Evolutionary conservation across 1,284 basidiomycete genomes (phyloP).

Genomic region (Earliella scabrosa): DNA sequence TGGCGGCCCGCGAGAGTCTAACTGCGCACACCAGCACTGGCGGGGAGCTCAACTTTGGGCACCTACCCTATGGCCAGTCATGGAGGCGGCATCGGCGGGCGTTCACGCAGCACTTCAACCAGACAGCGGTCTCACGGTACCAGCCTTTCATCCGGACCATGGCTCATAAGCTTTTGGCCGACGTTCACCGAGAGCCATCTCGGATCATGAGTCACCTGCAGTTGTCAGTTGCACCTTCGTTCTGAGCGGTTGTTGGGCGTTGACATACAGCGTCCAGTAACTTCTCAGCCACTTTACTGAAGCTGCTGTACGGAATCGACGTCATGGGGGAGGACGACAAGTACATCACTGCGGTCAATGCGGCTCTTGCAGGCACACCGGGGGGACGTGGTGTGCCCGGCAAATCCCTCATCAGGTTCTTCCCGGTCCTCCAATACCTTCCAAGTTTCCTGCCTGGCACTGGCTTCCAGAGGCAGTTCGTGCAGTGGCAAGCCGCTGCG

Average conservation of each 20-base stretch:
- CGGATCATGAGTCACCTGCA: conserved; percentile 7
- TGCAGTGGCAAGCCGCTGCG: conserved; percentile 24
- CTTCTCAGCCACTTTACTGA: conserved; percentile 5
- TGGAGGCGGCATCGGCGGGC: conserved; percentile 24
- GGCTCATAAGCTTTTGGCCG: neutral
- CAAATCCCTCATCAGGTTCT: conserved; percentile 24
- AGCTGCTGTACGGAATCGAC: conserved; percentile 10
- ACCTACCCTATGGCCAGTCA: conserved; percentile 23
- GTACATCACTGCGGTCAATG: neutral
- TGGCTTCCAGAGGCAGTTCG: conserved; percentile 28
- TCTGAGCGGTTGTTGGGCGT: too few species aligned
- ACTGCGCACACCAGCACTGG: conserved; percentile 14
- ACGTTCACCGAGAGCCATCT: conserved; percentile 18
- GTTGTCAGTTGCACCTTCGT: conserved; percentile 5
- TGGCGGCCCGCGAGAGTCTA: neutral
- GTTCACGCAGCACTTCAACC: conserved; percentile 25
- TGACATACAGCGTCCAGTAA: conserved; percentile 17
- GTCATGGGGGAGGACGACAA: neutral
- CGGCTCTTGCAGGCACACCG: conserved; percentile 12
- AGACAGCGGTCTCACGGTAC: conserved; percentile 14
- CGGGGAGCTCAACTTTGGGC: conserved; percentile 15
- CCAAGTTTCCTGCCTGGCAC: conserved; percentile 34
- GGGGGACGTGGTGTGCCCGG: conserved; percentile 20
- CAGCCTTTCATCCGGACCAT: conserved; percentile 11
- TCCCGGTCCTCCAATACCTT: conserved; percentile 28